phyloP scores from a whole-genome alignment of 2,329 filamentous ascomycete genomes.

The Cladophialophora carrionii region DNA sequence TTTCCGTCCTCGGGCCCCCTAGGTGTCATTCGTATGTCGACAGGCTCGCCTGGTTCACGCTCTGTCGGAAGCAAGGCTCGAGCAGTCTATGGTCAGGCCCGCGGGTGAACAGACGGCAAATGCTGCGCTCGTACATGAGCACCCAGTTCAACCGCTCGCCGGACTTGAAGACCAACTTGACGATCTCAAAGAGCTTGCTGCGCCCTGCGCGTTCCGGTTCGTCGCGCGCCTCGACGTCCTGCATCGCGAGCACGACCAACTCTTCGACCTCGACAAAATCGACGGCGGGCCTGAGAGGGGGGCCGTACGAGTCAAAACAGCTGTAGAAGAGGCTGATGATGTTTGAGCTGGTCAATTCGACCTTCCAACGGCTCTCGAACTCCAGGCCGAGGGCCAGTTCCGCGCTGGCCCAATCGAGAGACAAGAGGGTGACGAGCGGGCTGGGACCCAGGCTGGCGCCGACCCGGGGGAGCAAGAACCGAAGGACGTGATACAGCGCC shows the following conservation, averaged over 20 bases:
- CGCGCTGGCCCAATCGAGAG: neutral
- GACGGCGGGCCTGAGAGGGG: neutral
- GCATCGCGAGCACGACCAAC: neutral
- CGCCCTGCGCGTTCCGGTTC: neutral
- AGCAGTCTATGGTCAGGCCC: neutral
- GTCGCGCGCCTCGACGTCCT: neutral
- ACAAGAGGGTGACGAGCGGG: neutral
- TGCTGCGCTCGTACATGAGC: neutral
- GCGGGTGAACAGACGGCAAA: neutral
- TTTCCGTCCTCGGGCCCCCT: no score
- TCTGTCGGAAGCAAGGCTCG: neutral
- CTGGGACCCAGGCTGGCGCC: neutral
- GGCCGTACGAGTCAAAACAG: neutral
- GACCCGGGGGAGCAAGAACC: neutral
- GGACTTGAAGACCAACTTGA: neutral
- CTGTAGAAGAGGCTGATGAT: neutral
- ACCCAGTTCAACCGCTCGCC: neutral
- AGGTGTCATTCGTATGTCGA: neutral
- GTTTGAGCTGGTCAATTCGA: neutral
- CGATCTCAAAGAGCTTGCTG: neutral
- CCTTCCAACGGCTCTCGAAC: neutral
- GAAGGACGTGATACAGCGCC: neutral
- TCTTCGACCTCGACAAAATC: neutral
- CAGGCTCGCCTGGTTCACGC: neutral
- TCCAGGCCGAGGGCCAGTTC: neutral